A percentile compares a stretch with the other conserved stretches of the same genome.
These are phyloP conservation scores for Gymnopilus dilepis DNA, from an alignment of 768 basidiomycete genomes.

Conservation along the genomic window DNA sequence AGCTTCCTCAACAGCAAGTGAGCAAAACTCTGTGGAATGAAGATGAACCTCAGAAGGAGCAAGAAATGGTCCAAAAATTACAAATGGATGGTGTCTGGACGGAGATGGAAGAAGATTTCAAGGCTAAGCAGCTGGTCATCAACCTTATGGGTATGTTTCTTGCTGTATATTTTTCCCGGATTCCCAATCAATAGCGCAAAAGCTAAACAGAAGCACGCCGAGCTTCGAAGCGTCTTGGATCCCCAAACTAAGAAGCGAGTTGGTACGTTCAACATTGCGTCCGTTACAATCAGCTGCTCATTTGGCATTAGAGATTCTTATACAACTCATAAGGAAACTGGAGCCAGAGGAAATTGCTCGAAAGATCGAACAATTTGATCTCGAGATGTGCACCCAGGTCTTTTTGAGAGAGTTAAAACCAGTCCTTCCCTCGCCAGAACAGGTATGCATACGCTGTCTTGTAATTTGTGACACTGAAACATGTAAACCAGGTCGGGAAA, in stretches of 20 bases:
- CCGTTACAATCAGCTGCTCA: not conserved
- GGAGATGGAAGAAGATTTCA: slow-evolving; percentile 98
- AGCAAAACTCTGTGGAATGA: slow-evolving; percentile 85
- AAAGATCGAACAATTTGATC: slow-evolving; percentile 87
- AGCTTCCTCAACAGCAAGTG: slow-evolving; percentile 88
- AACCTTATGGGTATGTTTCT: slow-evolving; percentile 74
- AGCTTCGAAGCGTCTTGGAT: slow-evolving; percentile 90
- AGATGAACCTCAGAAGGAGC: slow-evolving; percentile 70
- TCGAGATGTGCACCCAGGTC: slow-evolving; percentile 82
- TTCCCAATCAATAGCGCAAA: slow-evolving; percentile 8
- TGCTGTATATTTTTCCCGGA: not conserved
- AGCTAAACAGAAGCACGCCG: slow-evolving; percentile 87
- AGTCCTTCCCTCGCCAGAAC: slow-evolving; percentile 90
- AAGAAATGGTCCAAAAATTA: slow-evolving; percentile 82
- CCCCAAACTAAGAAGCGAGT: slow-evolving; percentile 92
- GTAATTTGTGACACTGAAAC: slow-evolving; percentile 2
- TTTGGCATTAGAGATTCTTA: slow-evolving; percentile 77
- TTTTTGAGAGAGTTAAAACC: slow-evolving; percentile 90
- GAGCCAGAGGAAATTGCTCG: slow-evolving; percentile 87
- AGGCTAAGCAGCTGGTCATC: slow-evolving; percentile 92
- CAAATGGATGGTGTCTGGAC: slow-evolving; percentile 88
- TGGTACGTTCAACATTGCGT: slow-evolving; percentile 56
- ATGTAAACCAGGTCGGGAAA: slow-evolving; percentile 69
- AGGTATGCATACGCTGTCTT: slow-evolving; percentile 48
- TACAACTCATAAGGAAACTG: slow-evolving; percentile 82